Base-by-base conservation (phyloP, 805 yeast genomes). In the Kluyveromyces nonfermentans region DNA sequence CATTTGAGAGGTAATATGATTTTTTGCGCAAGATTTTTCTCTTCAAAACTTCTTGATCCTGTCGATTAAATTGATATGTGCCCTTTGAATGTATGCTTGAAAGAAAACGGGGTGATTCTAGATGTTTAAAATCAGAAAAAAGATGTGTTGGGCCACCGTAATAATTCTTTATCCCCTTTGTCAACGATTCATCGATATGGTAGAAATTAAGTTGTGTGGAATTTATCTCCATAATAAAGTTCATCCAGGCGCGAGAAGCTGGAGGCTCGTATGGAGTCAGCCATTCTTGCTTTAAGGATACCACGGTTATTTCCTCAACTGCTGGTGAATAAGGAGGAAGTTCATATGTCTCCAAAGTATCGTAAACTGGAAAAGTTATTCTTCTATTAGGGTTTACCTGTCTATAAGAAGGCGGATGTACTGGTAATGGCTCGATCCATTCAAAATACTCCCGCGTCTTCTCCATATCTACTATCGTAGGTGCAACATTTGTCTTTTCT, bases 171-270 rank as follows among this genome's bases (percentile, higher is more conserved):
- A 64, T 62, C 21, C 50, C 50, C 15, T 56, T 48, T 6, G 65
- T 55, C 36, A 63, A 46, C 1, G 61, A 52, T 4, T 62, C 50
- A 32, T 70, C 75, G 12, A 70, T 67, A 15, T 62, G 54, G 59
- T 83, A 85, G 43, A 89, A 67, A 60, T 84, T 84, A 31, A 89
- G 65, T 64, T 86, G 95, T 1, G 97, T 89, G 16, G 90, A 85
- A 68, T 89, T 87, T 41, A 89, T 67, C 55, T 84, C 94, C 61
- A 86, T 69, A 18, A 83, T 68, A 36, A 73, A 73, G 35, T 73
- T 68, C 51, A 71, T 73, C 97, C 97, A 89, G 9, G 76, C 72
- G 48, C 95, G 69, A 7, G 69, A 60, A 2, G 78, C 70, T 0
- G 94, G 72, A 2, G 78, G 68, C 51, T 82, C 88, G 57, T 80